These are phyloP conservation scores for Medicago truncatula DNA, from an alignment of 306 rosid species.

Conservation along the genomic window MtrunA17r5.0-ANR NC_053042.1:53124501-53125000, in stretches of 20 bases:
- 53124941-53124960: slow-evolving; percentile 52
- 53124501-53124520: no score
- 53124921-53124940: slow-evolving; percentile 56
- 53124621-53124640: no score
- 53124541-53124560: no score
- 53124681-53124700: no score
- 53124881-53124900: slow-evolving; percentile 41
- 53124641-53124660: no score
- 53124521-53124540: no score
- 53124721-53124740: not conserved
- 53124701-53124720: no score
- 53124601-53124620: no score
- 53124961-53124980: slow-evolving; percentile 49
- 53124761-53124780: slow-evolving; percentile 17
- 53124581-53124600: no score
- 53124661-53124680: no score
- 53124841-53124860: slow-evolving; percentile 6
- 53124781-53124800: slow-evolving; percentile 11
- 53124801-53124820: slow-evolving; percentile 37
- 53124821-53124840: not conserved
- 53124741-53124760: slow-evolving; percentile 6
- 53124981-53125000: slow-evolving; percentile 45
- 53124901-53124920: slow-evolving; percentile 44
- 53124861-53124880: slow-evolving; percentile 35
- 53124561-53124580: no score